Base-by-base conservation (phyloP, 2,329 filamentous ascomycete species). In the Knoxdaviesia capensis region DNA sequence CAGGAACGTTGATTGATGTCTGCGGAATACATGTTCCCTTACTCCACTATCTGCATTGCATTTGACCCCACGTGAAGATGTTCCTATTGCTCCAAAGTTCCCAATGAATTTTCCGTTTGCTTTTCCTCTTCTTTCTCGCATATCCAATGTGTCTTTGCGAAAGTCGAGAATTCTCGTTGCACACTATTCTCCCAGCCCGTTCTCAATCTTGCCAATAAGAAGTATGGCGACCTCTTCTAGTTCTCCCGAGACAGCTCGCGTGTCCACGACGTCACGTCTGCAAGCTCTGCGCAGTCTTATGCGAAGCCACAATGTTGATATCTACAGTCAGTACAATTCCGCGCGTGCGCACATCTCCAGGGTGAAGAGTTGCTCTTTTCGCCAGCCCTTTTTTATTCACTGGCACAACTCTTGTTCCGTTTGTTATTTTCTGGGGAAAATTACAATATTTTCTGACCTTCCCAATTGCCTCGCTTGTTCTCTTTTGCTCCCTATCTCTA, bases 221-320 rank as follows among this genome's bases (percentile, higher is more conserved):
- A 20, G 20, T 20, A 20, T 20, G 20, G 20, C 20, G 10, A 20
- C 31, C 30, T 41, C 39, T 31, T 34, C 7, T 28, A 20, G 33
- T 40, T 40, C 20, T 36, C 43, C 29, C 11, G 30, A 29, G 5
- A n/a, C 11, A 31, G 37, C 33, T 35, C 31, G 20, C 37, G 40
- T 28, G 31, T 34, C 30, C 60, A 94, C 87, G 34, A 75, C 77
- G 43, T 67, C 74, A 47, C 80, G 84, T 53, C 73, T 98, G 49
- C 62, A 74, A 48, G 71, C 74, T 60, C 70, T 98, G 53, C 74
- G 90, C 55, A 68, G 77, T 57, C 66, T 94, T 56, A 98, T 98
- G 90, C 77, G 74, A 61, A 71, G 87, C 59, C 71, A 80, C 54
- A 79, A 84, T 49, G 70, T 98, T 49, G 86, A 96, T 59, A 70